Percentiles rank a stretch among this genome's conserved stretches.
Conservation (phyloP, 352 stramenopile genomes). For the Phytophthora boehmeriae region DNA sequence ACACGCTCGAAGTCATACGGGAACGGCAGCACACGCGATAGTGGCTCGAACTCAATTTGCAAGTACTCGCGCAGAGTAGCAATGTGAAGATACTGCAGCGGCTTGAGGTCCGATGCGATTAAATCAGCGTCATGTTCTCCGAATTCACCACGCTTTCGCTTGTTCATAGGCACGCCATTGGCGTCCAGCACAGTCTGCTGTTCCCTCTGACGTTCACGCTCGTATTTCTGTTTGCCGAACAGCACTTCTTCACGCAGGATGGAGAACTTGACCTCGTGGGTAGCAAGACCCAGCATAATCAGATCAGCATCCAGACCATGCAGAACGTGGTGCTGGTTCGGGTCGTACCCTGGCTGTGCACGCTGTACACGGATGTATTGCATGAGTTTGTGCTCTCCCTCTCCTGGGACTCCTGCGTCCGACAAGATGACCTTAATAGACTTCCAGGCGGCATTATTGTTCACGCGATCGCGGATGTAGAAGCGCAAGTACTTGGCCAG, state of each 20-base stretch:
- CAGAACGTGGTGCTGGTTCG: constrained; percentile 97
- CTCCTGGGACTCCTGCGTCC: constrained; percentile 96
- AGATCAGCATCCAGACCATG: constrained; percentile 99
- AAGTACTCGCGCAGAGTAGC: constrained; percentile 95
- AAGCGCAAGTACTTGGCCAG: constrained; percentile 91
- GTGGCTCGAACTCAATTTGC: constrained; percentile 92
- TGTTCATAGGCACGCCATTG: constrained; percentile 74
- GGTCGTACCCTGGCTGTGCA: constrained; percentile 95
- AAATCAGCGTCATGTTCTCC: constrained; percentile 80
- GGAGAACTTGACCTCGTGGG: constrained; percentile 99
- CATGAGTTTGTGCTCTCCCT: constrained; percentile 99
- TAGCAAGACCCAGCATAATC: constrained; percentile 99
- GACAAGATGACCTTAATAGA: constrained; percentile 96
- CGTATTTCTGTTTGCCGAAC: constrained; percentile 86
- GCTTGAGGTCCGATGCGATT: constrained; percentile 89
- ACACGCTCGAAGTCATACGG: constrained; percentile 97
- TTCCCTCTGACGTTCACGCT: constrained; percentile 69
- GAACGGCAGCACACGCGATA: constrained; percentile 89
- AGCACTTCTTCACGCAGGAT: constrained; percentile 97
- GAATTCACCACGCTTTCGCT: constrained; percentile 84
- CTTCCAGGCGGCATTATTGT: constrained; percentile 94
- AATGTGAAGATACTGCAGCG: constrained; percentile 94
- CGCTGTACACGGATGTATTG: constrained; percentile 95
- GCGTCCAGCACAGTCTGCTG: constrained; percentile 70
- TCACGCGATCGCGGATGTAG: constrained; percentile 95